These are phyloP conservation scores for Nyssa sinensis DNA, from an alignment of 148 eudicot genomes.

Conservation along the genomic window DNA sequence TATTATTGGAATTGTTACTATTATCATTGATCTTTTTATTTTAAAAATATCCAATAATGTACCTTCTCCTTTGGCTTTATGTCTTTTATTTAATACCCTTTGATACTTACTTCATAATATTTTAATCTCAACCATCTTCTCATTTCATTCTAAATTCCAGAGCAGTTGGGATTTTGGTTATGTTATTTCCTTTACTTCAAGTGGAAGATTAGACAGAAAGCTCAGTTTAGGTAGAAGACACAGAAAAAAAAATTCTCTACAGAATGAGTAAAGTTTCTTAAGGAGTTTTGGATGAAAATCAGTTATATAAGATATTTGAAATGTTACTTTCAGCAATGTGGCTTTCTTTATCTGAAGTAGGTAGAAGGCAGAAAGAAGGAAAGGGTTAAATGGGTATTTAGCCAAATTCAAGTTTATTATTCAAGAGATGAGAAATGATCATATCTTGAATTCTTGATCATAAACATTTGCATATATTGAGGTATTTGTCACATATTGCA, in stretches of 20 bases:
- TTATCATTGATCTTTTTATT: neutral
- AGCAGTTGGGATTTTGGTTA: conserved; percentile 48
- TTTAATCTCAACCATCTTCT: conserved; percentile 17
- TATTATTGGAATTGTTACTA: neutral
- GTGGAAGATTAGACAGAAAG: conserved; percentile 27
- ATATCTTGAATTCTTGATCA: too few species aligned
- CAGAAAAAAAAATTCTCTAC: conserved; percentile 9
- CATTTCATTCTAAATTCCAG: conserved; percentile 27
- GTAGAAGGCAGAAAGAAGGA: neutral
- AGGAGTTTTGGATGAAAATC: conserved; percentile 1
- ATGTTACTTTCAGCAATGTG: neutral
- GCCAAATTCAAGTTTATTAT: neutral
- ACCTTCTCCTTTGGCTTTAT: conserved; percentile 48
- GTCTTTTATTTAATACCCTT: conserved; percentile 17
- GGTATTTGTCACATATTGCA: neutral
- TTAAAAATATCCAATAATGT: conserved; percentile 33
- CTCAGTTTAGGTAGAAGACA: conserved; percentile 24
- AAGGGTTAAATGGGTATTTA: neutral
- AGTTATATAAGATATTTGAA: neutral
- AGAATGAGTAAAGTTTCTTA: conserved; percentile 8
- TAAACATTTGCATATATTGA: neutral
- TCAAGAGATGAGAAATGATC: too few species aligned
- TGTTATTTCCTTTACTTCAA: conserved; percentile 43
- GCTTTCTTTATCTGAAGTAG: neutral
- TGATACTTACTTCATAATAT: conserved; percentile 13